Evolutionary conservation across 495 filamentous ascomycete species (phyloP).

Genomic region (Cercophora newfieldiana): DNA sequence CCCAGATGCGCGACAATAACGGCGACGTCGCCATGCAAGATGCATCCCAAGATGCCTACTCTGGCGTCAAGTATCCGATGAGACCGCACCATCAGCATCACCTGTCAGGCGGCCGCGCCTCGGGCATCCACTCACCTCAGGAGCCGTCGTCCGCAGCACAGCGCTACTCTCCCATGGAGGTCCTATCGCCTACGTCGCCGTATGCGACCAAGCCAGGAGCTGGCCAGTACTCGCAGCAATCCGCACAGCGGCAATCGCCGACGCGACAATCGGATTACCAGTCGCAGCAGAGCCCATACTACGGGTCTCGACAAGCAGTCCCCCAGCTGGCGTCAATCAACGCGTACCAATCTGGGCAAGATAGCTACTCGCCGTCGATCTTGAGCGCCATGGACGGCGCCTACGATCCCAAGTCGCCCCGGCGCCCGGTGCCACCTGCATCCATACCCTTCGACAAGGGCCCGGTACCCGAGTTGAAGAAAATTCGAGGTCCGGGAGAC

Average conservation of each 20-base stretch:
- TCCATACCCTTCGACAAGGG: constrained; percentile 58
- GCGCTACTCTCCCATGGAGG: constrained; percentile 94
- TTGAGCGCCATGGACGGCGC: constrained; percentile 67
- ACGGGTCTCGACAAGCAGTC: constrained; percentile 43
- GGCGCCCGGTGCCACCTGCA: constrained; percentile 51
- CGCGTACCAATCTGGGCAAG: constrained; percentile 59
- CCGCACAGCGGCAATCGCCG: constrained; percentile 52
- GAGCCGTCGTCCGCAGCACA: constrained; percentile 83
- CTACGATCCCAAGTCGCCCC: constrained; percentile 78
- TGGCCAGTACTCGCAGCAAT: constrained; percentile 44
- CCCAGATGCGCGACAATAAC: constrained; percentile 71
- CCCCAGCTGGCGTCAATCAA: constrained; percentile 72
- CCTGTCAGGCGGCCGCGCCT: constrained; percentile 47
- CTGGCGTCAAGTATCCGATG: constrained; percentile 67
- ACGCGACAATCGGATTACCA: constrained; percentile 48
- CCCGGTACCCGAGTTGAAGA: constrained; percentile 84
- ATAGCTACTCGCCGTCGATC: constrained; percentile 65
- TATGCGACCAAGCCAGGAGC: constrained; percentile 45
- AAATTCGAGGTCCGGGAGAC: constrained; percentile 68
- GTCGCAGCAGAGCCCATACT: constrained; percentile 49
- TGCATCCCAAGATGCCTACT: constrained; percentile 69
- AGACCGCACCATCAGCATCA: constrained; percentile 65
- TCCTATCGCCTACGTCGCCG: constrained; percentile 58
- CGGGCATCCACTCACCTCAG: constrained; percentile 59
- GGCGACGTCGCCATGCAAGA: constrained; percentile 91